Conservation (phyloP, 192 early-diverging fungal genomes). For the Entomortierella beljakovae region DNA sequence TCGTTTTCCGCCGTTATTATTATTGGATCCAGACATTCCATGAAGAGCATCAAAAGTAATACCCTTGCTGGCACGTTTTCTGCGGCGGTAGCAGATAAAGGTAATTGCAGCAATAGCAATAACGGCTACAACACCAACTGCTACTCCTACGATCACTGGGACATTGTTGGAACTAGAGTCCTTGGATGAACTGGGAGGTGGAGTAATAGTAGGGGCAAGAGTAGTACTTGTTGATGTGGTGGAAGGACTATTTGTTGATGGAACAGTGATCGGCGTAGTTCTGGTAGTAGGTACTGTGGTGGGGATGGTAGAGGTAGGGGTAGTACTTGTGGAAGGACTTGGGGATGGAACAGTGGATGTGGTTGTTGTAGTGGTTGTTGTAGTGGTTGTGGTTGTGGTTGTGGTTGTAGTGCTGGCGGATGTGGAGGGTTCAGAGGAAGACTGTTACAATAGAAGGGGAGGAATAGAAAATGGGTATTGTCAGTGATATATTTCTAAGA, state of each 20-base stretch:
- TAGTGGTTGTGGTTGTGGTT: background rate
- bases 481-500: background rate
- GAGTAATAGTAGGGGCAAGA: background rate
- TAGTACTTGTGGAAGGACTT: background rate
- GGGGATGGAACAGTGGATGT: background rate
- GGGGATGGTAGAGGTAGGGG: conserved; percentile 1
- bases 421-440: background rate
- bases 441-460: background rate
- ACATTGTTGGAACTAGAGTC: conserved; percentile 14
- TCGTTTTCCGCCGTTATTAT: conserved; percentile 6
- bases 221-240: background rate
- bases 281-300: background rate
- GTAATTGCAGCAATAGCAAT: conserved; percentile 37
- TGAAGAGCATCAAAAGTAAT: conserved; percentile 45
- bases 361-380: background rate
- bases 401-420: background rate
- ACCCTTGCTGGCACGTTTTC: conserved; percentile 23
- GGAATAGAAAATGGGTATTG: background rate
- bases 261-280: background rate
- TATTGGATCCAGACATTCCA: conserved; percentile 22
- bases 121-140: conserved; percentile 21
- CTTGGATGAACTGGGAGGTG: background rate
- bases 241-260: background rate
- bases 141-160: conserved; percentile 40
- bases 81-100: conserved; percentile 44